Conservation (phyloP, 805 yeast species). For the Candida qinlingensis region DNA sequence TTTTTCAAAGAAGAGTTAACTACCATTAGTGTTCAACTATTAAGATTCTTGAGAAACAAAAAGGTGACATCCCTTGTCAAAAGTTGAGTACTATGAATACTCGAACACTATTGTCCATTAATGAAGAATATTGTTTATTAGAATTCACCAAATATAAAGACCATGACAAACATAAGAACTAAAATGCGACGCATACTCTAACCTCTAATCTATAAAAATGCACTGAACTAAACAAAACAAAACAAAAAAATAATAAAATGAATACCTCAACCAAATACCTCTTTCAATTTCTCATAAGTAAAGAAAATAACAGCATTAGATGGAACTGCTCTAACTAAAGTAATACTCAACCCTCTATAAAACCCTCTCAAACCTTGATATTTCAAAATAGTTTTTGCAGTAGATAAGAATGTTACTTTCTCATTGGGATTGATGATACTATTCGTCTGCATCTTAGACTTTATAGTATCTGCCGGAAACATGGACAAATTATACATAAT, state of each 20-base stretch:
- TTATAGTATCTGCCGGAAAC: constrained; percentile 89
- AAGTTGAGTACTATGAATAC: neutral
- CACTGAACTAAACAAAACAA: neutral
- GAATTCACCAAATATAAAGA: too few relatives aligned
- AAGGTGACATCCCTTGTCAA: neutral
- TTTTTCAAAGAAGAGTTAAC: constrained; percentile 86
- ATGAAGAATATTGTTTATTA: too few relatives aligned
- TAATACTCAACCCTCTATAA: constrained; percentile 82
- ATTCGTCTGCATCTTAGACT: constrained; percentile 76
- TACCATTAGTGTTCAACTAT: constrained; percentile 47
- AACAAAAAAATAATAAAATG: neutral
- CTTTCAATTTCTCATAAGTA: constrained; percentile 61
- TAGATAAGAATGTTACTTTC: constrained; percentile 29
- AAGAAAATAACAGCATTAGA: constrained; percentile 86
- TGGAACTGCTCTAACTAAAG: constrained; percentile 77
- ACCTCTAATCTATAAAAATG: too few relatives aligned
- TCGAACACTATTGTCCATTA: too few relatives aligned
- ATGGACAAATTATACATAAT: constrained; percentile 70
- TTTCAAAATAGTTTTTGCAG: constrained; percentile 35
- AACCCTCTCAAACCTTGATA: constrained; percentile 65
- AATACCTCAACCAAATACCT: constrained; percentile 16
- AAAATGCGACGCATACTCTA: too few relatives aligned
- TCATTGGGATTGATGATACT: constrained; percentile 28
- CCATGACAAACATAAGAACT: too few relatives aligned
- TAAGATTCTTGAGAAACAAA: constrained; percentile 34